Conservation (phyloP, 73 alveolate species). For the Blepharisma stoltei region DNA sequence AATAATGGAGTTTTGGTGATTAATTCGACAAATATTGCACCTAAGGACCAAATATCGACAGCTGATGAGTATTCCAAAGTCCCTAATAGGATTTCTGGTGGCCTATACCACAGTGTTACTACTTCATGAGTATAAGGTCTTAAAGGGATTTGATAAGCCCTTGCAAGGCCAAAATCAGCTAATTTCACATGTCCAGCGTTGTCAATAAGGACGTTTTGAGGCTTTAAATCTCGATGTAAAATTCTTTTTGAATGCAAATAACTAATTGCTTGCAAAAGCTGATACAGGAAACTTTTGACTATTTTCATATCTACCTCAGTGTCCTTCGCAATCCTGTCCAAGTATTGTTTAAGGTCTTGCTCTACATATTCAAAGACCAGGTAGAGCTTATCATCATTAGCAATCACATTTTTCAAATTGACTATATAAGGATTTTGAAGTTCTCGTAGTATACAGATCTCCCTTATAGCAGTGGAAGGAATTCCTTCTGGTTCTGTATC, state of each 20-base stretch:
- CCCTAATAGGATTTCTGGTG: conserved; percentile 82
- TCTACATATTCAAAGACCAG: conserved; percentile 80
- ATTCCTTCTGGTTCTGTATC: conserved; percentile 94
- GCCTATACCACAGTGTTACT: conserved; percentile 85
- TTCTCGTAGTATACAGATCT: conserved; percentile 83
- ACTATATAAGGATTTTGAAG: conserved; percentile 89
- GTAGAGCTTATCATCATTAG: conserved; percentile 76
- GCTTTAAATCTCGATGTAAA: conserved; percentile 93
- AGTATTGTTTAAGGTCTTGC: conserved; percentile 75
- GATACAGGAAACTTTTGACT: conserved; percentile 53
- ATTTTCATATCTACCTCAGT: conserved; percentile 18
- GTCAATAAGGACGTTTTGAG: conserved; percentile 73
- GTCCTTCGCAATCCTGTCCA: conserved; percentile 35
- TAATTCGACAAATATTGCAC: conserved; percentile 81
- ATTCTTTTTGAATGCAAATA: conserved; percentile 74
- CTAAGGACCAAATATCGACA: conserved; percentile 82
- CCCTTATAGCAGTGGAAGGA: conserved; percentile 93
- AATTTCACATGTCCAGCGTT: conserved; percentile 71
- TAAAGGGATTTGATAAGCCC: conserved; percentile 65
- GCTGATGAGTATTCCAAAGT: conserved; percentile 60
- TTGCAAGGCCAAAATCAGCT: conserved; percentile 91
- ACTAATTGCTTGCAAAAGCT: conserved; percentile 82
- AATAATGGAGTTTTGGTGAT: conserved; percentile 68
- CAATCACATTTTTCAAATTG: conserved; percentile 72
- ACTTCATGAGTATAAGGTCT: conserved; percentile 78